These are phyloP conservation scores for Thelonectria discophora DNA, from an alignment of 2,329 filamentous ascomycete genomes.

Conservation along the genomic window DNA sequence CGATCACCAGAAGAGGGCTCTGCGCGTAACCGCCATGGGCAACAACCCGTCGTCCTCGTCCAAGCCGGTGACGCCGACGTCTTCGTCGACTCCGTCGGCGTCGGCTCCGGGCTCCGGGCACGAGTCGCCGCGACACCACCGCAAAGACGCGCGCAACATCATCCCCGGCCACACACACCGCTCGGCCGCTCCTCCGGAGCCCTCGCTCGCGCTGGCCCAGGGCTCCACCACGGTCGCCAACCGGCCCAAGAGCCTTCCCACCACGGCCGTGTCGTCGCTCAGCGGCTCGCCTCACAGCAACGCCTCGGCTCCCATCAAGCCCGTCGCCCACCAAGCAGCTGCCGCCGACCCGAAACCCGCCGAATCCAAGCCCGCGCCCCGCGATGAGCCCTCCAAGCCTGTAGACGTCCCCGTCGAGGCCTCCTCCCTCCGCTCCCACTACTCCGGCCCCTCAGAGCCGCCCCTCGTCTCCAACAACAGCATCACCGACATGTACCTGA, in stretches of 20 bases:
- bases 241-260: conserved; percentile 57
- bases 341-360: conserved; percentile 36
- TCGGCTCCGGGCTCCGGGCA: conserved; percentile 41
- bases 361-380: conserved; percentile 30
- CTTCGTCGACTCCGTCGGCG: conserved; percentile 30
- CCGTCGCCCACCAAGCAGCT: conserved; percentile 33
- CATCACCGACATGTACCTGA: conserved; percentile 70
- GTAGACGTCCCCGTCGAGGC: conserved; percentile 63
- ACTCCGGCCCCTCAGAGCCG: conserved; percentile 51
- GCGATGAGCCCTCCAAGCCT: conserved; percentile 60
- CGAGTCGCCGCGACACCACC: conserved; percentile 45
- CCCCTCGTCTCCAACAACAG: conserved; percentile 63
- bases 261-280: conserved; percentile 59
- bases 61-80: conserved; percentile 48
- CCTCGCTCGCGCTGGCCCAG: conserved; percentile 68
- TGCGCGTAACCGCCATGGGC: conserved; percentile 50
- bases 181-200: conserved; percentile 68
- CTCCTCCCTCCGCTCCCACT: conserved; percentile 50
- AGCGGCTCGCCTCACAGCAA: conserved; percentile 57
- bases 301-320: conserved; percentile 43
- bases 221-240: conserved; percentile 60
- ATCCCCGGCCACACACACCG: conserved; percentile 65
- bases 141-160: conserved; percentile 56
- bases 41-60: conserved; percentile 52
- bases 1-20: too few species aligned